Base-by-base conservation (phyloP, 768 basidiomycete genomes). In the Gymnopilus junonius region DNA sequence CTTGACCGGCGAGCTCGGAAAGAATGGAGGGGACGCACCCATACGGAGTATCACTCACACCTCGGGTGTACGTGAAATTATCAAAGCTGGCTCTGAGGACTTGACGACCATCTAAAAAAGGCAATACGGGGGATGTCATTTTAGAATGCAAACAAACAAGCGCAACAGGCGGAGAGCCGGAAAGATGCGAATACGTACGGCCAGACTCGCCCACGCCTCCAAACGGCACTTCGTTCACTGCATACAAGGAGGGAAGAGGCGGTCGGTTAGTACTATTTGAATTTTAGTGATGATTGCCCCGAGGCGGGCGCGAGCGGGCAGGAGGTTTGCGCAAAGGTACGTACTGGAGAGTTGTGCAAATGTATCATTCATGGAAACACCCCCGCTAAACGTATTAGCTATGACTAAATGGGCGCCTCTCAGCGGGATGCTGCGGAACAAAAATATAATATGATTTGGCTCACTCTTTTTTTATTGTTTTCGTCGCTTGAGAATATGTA, bases 401-500 rank as follows among this genome's bases (percentile, higher is more conserved):
- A 87, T 66, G 53, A 92, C 89, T 90, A 6, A 35, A 42, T 25
- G 12, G 27, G 40, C 10, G 45, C 45, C 0, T 14, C 10, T 48
- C 7, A 48, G 45, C 45, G 45, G n/a, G 45, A 8, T 51, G 29
- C 17, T 32, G 17, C 15, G 29, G 3, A 51, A n/a, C 40, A 8
- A 2, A 27, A 23, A 15, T n/a, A 35, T n/a, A 27, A 35, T 2
- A 55, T 15, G 43, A 39, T 2, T 2, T 39, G n/a, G n/a, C 79
- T 34, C 42, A 84, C 85, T 69, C 39, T 70, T 75, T 75, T 65
- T 61, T 84, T 85, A 0, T 72, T 64, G 5, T 72, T 70, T 0
- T 78, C 73, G 45, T 82, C 75, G 15, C 86, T 81, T 0, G 85
- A 87, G 71, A 92, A 93, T 1, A 78, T 79, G 65, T 92, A 92